Base-by-base conservation (phyloP, 495 filamentous ascomycete genomes). In the Acidiella bohemica region DNA sequence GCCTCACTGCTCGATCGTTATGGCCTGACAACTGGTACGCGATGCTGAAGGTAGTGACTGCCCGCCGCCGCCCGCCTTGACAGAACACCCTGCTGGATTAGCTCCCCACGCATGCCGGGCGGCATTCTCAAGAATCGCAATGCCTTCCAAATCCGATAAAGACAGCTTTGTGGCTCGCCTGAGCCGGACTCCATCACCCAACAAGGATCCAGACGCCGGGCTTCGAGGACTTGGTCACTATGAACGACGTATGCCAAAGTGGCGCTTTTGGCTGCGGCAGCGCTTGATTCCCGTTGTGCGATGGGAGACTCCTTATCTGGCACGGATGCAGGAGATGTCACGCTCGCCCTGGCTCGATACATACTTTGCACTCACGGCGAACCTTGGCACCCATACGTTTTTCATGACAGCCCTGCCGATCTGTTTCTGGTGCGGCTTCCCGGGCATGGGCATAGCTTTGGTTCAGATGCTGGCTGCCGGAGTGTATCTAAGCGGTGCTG, bases 351-450 rank as follows among this genome's bases (percentile, higher is more conserved):
- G 79, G 3, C 75, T 95, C 41, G 90, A 97, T 60, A 81, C 83
- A 19, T 97, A 93, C 61, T 97, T 97, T 55, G 87, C 88, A 11
- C 79, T 90, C 47, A 93, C 88, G 1, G 90, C 90, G 48, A 97
- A 95, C 61, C 78, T 96, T 28, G 90, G 90, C 22, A 97, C 90
- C 4, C 90, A 97, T 63, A 97, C 90, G 1, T 95, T 94, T 66
- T 97, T 94, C 66, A 97, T 94, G 87, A 70, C 92, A 36, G 74
- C 81, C 34, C 61, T 97, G 44, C 90, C 90, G 3, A 80, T 95
- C 36, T 68, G 95, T 40, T 95, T 95, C 64, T 97, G 90, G 90
- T 88, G 83, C 54, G 88, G 90, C 20, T 80, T 82, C 54, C 73
- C 75, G 21, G 74, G 64, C 40, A 69, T 92, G 32, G 90, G 81